Evolutionary conservation across 106 monocot species (phyloP).

Genomic region (Narthecium ossifragum): DNA sequence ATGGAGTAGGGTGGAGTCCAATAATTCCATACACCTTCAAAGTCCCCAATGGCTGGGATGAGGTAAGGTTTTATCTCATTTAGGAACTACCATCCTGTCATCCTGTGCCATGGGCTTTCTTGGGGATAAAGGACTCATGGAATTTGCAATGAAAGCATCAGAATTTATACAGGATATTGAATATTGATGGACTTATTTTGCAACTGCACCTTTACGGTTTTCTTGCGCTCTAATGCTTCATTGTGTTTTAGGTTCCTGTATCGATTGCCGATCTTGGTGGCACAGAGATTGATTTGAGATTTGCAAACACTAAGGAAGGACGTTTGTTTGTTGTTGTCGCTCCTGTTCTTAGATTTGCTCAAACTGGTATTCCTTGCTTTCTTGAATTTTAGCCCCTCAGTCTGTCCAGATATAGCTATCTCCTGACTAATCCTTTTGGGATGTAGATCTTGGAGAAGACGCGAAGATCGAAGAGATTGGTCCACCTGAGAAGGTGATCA

Average conservation of each 20-base stretch:
- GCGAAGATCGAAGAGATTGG: conserved; percentile 70
- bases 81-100: too few species aligned
- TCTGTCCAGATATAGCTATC: background rate
- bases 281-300: conserved; percentile 94
- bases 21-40: conserved; percentile 86
- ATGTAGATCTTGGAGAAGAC: conserved; percentile 54
- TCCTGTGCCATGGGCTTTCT: too few species aligned
- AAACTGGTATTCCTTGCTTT: conserved; percentile 22
- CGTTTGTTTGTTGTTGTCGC: conserved; percentile 88
- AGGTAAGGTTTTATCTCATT: too few species aligned
- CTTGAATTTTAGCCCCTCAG: background rate
- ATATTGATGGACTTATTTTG: too few species aligned
- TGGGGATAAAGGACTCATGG: too few species aligned
- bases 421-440: background rate
- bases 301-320: conserved; percentile 68
- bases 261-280: conserved; percentile 98
- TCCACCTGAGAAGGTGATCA: conserved; percentile 74
- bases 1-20: conserved; percentile 98
- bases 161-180: too few species aligned
- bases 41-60: conserved; percentile 79
- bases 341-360: conserved; percentile 91
- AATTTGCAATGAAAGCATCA: too few species aligned
- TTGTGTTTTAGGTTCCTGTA: conserved; percentile 73
- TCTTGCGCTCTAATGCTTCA: too few species aligned
- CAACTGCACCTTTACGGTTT: too few species aligned